These are phyloP conservation scores for Spizellomyces sp. DNA, from an alignment of 192 early-diverging fungal species.

Conservation along the genomic window DNA sequence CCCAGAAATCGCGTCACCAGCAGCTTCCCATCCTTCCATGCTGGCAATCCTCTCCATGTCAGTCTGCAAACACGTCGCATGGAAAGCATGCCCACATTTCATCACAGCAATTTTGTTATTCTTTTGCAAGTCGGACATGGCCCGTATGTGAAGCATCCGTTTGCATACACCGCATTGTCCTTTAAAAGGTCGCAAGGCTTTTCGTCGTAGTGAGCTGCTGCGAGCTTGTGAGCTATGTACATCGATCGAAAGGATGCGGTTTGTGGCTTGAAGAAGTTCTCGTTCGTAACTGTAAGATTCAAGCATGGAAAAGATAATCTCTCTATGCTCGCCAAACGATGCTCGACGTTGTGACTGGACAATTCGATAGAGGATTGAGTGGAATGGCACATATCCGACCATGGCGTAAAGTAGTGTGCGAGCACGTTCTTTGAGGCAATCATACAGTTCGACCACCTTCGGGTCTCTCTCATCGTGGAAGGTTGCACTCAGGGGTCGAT, in stretches of 20 bases:
- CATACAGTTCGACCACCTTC: neutral
- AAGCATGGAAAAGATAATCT: conserved; percentile 40
- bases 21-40: neutral
- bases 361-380: conserved; percentile 34
- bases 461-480: neutral
- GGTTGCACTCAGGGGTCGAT: neutral
- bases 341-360: conserved; percentile 22
- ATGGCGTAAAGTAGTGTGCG: conserved; percentile 37
- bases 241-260: conserved; percentile 35
- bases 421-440: neutral
- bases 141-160: conserved; percentile 44
- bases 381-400: conserved; percentile 35
- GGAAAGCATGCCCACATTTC: conserved; percentile 48
- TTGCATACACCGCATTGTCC: conserved; percentile 50
- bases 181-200: conserved; percentile 37
- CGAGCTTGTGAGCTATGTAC: conserved; percentile 19
- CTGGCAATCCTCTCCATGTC: conserved; percentile 27
- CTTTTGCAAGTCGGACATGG: conserved; percentile 35
- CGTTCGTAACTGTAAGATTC: conserved; percentile 39
- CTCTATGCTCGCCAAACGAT: conserved; percentile 36
- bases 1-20: conserved; percentile 2
- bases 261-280: conserved; percentile 39
- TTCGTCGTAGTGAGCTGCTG: neutral
- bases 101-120: conserved; percentile 38
- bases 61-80: conserved; percentile 40